phyloP scores from a whole-genome alignment of 306 rosid genomes.

The Dalbergia cultrata region DNA sequence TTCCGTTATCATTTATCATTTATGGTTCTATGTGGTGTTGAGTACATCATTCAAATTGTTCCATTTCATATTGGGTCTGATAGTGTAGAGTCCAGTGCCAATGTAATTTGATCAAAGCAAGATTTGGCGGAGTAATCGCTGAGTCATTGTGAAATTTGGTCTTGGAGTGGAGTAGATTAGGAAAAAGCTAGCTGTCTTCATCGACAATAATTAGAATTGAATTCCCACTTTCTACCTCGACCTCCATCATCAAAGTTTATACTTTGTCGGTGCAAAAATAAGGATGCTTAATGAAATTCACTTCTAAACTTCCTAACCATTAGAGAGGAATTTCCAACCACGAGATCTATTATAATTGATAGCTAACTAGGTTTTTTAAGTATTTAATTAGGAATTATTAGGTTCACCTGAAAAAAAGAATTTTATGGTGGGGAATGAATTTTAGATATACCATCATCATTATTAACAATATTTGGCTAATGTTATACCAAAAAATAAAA shows the following conservation, averaged over 20 bases:
- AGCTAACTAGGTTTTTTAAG: no score
- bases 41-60: neutral
- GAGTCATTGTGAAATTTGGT: conserved; percentile 6
- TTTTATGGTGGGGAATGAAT: no score
- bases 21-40: neutral
- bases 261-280: neutral
- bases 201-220: neutral
- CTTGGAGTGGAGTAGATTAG: no score
- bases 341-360: no score
- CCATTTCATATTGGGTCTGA: neutral
- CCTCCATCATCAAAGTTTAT: neutral
- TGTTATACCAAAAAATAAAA: no score
- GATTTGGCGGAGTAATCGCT: neutral
- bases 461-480: no score
- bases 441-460: no score
- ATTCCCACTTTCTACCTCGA: neutral
- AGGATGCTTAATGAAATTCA: no score
- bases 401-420: no score
- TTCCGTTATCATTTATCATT: neutral
- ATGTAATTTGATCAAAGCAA: neutral
- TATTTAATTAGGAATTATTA: no score
- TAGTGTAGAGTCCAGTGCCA: neutral
- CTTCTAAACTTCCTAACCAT: no score
- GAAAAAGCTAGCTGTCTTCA: neutral
- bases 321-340: no score